Conservation (phyloP, 2,329 filamentous ascomycete species). For the Chalaropsis ovoidea region DNA sequence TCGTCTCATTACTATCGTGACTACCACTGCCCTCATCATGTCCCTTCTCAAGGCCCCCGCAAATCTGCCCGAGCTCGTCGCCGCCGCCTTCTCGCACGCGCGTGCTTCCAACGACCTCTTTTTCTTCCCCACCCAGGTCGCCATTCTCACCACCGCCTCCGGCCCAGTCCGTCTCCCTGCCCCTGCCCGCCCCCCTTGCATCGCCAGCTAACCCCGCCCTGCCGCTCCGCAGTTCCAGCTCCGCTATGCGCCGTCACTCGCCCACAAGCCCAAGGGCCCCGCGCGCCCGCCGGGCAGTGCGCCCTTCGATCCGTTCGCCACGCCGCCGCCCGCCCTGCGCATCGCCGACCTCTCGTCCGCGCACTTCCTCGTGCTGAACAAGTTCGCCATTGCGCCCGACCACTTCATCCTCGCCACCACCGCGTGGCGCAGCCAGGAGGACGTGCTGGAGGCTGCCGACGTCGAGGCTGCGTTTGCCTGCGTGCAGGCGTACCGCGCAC, state of each 20-base stretch:
- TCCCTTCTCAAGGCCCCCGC: constrained; percentile 23
- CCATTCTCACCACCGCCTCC: constrained; percentile 38
- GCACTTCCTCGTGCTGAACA: constrained; percentile 62
- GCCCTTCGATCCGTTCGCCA: constrained; percentile 53
- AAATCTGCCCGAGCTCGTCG: constrained; percentile 45
- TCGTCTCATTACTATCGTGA: too few species aligned
- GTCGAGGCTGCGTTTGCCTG: constrained; percentile 53
- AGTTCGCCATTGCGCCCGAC: constrained; percentile 59
- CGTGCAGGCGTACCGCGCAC: constrained; percentile 44
- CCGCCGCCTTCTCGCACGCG: constrained; percentile 41
- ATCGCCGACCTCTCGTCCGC: constrained; percentile 41
- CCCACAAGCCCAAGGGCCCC: constrained; percentile 51
- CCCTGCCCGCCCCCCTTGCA: too few species aligned
- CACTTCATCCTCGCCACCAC: constrained; percentile 64
- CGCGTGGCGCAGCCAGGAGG: constrained; percentile 53
- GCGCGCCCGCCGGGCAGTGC: constrained; percentile 28
- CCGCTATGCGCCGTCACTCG: constrained; percentile 58
- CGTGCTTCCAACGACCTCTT: constrained; percentile 40
- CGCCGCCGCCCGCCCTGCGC: constrained; percentile 44
- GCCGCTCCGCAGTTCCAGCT: constrained; percentile 52
- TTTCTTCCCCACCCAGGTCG: constrained; percentile 47
- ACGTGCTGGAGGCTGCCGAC: constrained; percentile 51
- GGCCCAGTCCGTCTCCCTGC: constrained; percentile 34
- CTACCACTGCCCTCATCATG: not conserved
- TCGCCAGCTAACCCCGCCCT: too few species aligned